Percentiles rank a stretch among this genome's conserved stretches.
Evolutionary conservation across 176 grass and related monocot species (phyloP).

Genomic region (Eremochloa ophiuroides): DNA sequence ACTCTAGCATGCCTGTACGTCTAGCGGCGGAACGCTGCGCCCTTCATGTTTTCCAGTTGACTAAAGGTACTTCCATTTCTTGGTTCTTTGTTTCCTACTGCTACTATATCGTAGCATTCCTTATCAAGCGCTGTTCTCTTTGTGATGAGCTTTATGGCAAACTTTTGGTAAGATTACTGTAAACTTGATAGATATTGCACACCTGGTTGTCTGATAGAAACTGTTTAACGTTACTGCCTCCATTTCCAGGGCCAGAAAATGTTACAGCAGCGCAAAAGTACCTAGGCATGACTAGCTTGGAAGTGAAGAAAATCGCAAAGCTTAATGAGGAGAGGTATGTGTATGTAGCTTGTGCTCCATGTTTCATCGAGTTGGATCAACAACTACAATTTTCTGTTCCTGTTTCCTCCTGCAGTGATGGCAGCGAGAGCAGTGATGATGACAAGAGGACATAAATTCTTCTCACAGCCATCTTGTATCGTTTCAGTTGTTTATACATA

Average conservation of each 20-base stretch:
- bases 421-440: conserved; percentile 80
- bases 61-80: conserved; percentile 57
- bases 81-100: not conserved
- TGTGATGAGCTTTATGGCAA: not conserved
- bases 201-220: not conserved
- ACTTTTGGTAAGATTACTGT: not conserved
- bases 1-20: conserved; percentile 76
- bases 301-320: conserved; percentile 90
- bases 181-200: not conserved
- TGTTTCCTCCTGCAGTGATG: conserved; percentile 51
- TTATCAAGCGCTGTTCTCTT: not conserved
- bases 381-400: not conserved
- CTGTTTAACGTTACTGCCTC: not conserved
- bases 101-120: not conserved
- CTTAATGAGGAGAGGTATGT: conserved; percentile 79
- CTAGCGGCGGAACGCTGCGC: conserved; percentile 83
- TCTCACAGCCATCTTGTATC: not conserved
- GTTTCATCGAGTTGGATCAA: not conserved
- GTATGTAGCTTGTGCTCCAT: conserved; percentile 13
- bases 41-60: conserved; percentile 92
- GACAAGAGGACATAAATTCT: conserved; percentile 42
- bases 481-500: not conserved
- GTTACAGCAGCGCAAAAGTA: conserved; percentile 75
- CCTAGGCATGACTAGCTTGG: conserved; percentile 89
- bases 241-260: conserved; percentile 65